Evolutionary conservation across 257 asterid species (phyloP).

Genomic region (Eucommia ulmoides): DNA sequence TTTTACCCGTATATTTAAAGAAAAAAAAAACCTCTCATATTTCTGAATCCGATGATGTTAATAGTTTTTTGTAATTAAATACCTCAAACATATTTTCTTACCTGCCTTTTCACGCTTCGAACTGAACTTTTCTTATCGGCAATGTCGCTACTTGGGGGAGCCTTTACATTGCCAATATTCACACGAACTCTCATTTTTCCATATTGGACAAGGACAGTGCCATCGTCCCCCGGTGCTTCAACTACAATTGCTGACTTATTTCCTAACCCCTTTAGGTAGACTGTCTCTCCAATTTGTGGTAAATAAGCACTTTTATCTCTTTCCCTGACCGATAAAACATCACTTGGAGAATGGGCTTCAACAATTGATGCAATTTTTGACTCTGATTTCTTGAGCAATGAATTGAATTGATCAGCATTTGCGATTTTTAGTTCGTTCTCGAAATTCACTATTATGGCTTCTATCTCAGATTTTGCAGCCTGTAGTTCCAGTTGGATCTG

Average conservation of each 20-base stretch:
- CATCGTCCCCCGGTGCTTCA: constrained; percentile 71
- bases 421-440: constrained; percentile 44
- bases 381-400: constrained; percentile 59
- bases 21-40: neutral
- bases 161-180: constrained; percentile 24
- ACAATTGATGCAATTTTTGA: constrained; percentile 47
- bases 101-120: constrained; percentile 40
- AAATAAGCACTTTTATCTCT: constrained; percentile 19
- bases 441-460: constrained; percentile 44
- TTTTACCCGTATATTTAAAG: neutral
- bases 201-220: constrained; percentile 62
- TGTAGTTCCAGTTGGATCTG: constrained; percentile 39
- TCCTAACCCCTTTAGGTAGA: constrained; percentile 52
- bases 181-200: constrained; percentile 73
- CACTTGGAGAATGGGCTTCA: constrained; percentile 43
- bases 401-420: constrained; percentile 26
- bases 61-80: too few species aligned
- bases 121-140: constrained; percentile 21
- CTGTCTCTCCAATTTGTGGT: constrained; percentile 65
- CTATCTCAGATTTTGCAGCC: constrained; percentile 43
- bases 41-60: neutral
- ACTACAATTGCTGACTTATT: constrained; percentile 69
- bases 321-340: constrained; percentile 22
- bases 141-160: constrained; percentile 18
- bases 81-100: constrained; percentile 1